These are phyloP conservation scores for Aspergillus transmontanensis DNA, from an alignment of 2,329 filamentous ascomycete genomes.

Conservation along the genomic window DNA sequence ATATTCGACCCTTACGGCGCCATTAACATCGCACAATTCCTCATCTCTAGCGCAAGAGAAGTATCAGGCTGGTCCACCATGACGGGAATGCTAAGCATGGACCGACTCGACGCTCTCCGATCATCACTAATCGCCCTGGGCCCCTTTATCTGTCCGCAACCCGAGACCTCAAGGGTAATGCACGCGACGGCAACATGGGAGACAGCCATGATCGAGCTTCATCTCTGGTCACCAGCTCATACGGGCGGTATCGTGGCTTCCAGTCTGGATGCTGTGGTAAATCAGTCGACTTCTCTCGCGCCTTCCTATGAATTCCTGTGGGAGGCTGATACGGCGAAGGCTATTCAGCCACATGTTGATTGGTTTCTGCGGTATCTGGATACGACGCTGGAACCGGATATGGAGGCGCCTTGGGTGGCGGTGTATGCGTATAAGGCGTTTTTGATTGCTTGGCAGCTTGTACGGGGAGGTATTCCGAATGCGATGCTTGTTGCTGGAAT, in stretches of 20 bases:
- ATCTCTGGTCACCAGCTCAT: slow-evolving; percentile 47
- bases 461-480: slow-evolving; percentile 31
- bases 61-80: slow-evolving; percentile 49
- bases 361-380: slow-evolving; percentile 46
- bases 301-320: slow-evolving; percentile 36
- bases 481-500: slow-evolving; percentile 39
- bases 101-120: slow-evolving; percentile 39
- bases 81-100: slow-evolving; percentile 45
- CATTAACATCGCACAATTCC: slow-evolving; percentile 46
- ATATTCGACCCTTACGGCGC: slow-evolving; percentile 46
- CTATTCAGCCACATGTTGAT: slow-evolving; percentile 41
- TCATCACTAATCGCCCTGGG: slow-evolving; percentile 40
- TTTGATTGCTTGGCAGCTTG: slow-evolving; percentile 45
- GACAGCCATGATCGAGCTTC: slow-evolving; percentile 47
- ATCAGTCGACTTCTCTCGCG: slow-evolving; percentile 34
- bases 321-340: slow-evolving; percentile 28
- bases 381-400: slow-evolving; percentile 16
- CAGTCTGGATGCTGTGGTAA: slow-evolving; percentile 40
- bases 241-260: slow-evolving; percentile 43
- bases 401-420: slow-evolving; percentile 44
- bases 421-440: slow-evolving; percentile 47
- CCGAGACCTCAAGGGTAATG: neutral
- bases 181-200: slow-evolving; percentile 41
- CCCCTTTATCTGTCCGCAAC: slow-evolving; percentile 29
- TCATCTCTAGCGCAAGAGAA: slow-evolving; percentile 46